These are phyloP conservation scores for Penicillium frequentans DNA, from an alignment of 2,329 filamentous ascomycete genomes.

Conservation along the genomic window DNA sequence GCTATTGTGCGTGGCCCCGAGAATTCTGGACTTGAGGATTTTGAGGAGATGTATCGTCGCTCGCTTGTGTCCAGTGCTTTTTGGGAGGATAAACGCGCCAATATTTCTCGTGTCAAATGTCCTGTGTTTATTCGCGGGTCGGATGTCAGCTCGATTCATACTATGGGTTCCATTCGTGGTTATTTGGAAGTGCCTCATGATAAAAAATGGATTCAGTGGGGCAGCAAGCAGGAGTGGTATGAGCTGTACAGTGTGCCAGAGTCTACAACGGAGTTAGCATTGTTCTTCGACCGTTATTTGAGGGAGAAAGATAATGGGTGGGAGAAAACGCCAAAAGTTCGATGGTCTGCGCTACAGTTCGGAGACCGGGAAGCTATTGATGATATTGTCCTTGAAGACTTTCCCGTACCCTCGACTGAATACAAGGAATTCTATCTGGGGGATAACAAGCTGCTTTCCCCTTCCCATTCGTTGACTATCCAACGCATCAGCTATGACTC, in stretches of 20 bases:
- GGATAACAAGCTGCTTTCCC: neutral
- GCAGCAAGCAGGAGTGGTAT: slow-evolving; percentile 47
- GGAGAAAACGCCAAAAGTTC: slow-evolving; percentile 49
- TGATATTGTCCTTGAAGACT: slow-evolving; percentile 35
- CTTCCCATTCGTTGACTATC: neutral
- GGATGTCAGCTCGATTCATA: slow-evolving; percentile 35
- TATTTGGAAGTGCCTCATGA: slow-evolving; percentile 38
- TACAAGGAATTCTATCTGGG: slow-evolving; percentile 35
- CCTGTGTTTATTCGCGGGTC: slow-evolving; percentile 38
- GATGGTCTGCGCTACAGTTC: slow-evolving; percentile 44
- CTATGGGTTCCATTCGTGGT: slow-evolving; percentile 38
- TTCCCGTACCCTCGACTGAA: slow-evolving; percentile 34
- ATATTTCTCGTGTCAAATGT: slow-evolving; percentile 35
- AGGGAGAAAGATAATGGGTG: slow-evolving; percentile 46
- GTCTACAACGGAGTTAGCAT: slow-evolving; percentile 38
- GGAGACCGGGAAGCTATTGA: slow-evolving; percentile 31
- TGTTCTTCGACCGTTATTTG: slow-evolving; percentile 50
- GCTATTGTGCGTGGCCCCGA: slow-evolving; percentile 37
- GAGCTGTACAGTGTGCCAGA: slow-evolving; percentile 41
- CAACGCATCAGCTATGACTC: slow-evolving; percentile 34
- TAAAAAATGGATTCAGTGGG: slow-evolving; percentile 45
- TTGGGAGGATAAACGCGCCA: slow-evolving; percentile 40
- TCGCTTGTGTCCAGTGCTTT: slow-evolving; percentile 27
- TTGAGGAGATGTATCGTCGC: slow-evolving; percentile 41
- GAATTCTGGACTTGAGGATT: slow-evolving; percentile 38